Percentiles rank a stretch among this genome's conserved stretches.
These are phyloP conservation scores for Eucalyptus marginata DNA, from an alignment of 345 rosid genomes.

Conservation along the genomic window DNA sequence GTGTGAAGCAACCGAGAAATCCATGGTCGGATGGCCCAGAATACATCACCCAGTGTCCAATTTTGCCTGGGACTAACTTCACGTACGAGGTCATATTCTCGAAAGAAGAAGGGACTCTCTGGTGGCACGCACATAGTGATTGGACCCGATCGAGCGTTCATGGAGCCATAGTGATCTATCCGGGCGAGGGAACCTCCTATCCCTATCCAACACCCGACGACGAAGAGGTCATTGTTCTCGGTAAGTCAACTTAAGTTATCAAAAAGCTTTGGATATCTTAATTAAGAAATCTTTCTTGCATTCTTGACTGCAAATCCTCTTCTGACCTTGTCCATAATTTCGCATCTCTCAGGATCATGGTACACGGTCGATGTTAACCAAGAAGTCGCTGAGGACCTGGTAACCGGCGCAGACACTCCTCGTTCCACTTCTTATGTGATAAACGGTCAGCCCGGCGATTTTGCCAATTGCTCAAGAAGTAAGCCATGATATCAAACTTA, in stretches of 20 bases:
- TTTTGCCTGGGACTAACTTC: not conserved
- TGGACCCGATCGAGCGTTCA: constrained; percentile 9
- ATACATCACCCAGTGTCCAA: constrained; percentile 8
- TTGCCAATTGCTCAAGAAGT: not conserved
- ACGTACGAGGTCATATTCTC: not conserved
- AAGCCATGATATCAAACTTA: not conserved
- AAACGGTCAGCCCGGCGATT: constrained; percentile 23
- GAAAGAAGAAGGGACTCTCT: constrained; percentile 9
- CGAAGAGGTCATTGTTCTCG: not conserved
- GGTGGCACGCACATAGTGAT: constrained; percentile 3
- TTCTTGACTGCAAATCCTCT: not conserved
- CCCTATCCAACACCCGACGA: not conserved
- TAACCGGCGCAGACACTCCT: constrained; percentile 1
- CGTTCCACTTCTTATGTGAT: constrained; percentile 6
- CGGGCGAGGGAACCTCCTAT: not conserved
- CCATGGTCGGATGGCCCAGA: constrained; percentile 16
- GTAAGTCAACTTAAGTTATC: not conserved
- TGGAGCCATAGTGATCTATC: constrained; percentile 2
- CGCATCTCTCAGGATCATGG: constrained; percentile 2
- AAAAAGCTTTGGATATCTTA: not conserved
- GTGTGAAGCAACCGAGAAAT: constrained; percentile 1
- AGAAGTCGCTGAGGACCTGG: not conserved
- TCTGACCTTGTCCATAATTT: not conserved
- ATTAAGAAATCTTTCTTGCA: not conserved
- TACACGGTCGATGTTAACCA: not conserved